phyloP scores from a whole-genome alignment of 768 basidiomycete genomes.

The Phlebiopsis gigantea region DNA sequence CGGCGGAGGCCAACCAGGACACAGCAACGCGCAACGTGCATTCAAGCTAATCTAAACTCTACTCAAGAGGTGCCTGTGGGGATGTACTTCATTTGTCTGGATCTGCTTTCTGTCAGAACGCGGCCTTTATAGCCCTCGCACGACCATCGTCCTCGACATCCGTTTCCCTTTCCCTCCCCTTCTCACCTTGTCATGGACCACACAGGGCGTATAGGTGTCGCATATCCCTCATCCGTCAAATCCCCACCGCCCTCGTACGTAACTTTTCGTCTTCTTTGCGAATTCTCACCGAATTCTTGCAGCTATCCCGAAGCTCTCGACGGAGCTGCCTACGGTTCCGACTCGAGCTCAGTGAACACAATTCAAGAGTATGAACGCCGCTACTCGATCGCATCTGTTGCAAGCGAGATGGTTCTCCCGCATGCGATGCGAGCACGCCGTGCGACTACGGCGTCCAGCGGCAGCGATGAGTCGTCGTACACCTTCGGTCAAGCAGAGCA shows the following conservation, averaged over 20 bases:
- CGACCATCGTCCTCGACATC: conserved; percentile 2
- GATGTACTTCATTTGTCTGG: background rate
- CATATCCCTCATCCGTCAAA: background rate
- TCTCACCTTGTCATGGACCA: background rate
- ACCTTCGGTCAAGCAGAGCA: background rate
- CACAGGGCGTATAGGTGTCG: background rate
- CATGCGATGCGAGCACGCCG: background rate
- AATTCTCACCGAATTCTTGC: background rate
- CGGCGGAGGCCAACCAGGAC: conserved; percentile 3
- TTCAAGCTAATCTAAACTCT: background rate
- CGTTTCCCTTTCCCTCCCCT: background rate
- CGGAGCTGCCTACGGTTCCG: background rate
- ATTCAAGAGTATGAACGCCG: background rate
- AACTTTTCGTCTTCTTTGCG: background rate
- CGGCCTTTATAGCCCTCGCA: conserved; percentile 1
- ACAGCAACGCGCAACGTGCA: background rate
- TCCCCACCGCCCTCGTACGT: conserved; percentile 4
- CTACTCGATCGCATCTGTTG: background rate
- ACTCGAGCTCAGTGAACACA: background rate
- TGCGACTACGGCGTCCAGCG: background rate
- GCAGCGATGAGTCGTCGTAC: background rate
- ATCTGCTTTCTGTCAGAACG: background rate
- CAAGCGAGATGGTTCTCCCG: background rate
- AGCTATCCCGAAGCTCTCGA: background rate
- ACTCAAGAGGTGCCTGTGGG: background rate